These are phyloP conservation scores for Zelopaecilomyces penicillatus DNA, from an alignment of 2,329 filamentous ascomycete species.

Conservation along the genomic window DNA sequence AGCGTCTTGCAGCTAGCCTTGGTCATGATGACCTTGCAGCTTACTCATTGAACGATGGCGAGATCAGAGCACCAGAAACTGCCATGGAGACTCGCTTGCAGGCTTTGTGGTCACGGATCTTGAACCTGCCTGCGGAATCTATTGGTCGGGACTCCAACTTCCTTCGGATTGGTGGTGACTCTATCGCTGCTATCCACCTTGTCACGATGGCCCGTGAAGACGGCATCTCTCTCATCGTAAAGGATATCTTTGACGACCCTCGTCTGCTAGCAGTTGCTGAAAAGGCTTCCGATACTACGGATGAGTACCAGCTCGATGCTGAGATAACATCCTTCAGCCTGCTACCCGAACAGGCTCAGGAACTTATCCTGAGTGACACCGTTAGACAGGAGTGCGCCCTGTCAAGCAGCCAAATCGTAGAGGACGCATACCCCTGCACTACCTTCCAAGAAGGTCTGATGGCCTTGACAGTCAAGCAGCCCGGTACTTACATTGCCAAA, in stretches of 20 bases:
- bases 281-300: no score
- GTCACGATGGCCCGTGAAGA: not conserved
- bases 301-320: not conserved
- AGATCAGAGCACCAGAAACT: no score
- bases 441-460: constrained; percentile 30
- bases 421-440: constrained; percentile 25
- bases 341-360: constrained; percentile 14
- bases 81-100: not conserved
- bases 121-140: not conserved
- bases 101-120: not conserved
- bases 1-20: no score
- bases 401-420: constrained; percentile 4
- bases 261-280: no score
- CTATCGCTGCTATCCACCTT: not conserved
- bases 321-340: constrained; percentile 6
- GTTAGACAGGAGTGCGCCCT: not conserved
- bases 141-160: not conserved
- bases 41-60: no score
- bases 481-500: constrained; percentile 13
- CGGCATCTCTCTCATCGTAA: not conserved
- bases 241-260: not conserved
- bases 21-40: no score
- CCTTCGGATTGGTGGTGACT: not conserved
- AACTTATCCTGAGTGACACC: not conserved
- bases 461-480: constrained; percentile 20